These are phyloP conservation scores for Vitis vinifera DNA, from an alignment of 164 flowering plant genomes.

Conservation along the genomic window DNA sequence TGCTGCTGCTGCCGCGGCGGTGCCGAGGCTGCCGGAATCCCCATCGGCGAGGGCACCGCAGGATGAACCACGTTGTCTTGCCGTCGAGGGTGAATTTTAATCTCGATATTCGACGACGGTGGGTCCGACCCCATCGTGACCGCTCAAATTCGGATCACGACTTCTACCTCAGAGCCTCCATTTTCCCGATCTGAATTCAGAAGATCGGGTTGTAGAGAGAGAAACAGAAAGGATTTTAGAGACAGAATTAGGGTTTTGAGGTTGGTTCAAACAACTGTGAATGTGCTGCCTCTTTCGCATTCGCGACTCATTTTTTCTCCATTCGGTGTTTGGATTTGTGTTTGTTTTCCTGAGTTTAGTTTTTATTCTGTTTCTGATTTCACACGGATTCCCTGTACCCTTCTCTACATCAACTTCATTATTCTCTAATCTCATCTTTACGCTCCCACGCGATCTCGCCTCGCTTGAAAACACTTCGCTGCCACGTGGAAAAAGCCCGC, in stretches of 20 bases:
- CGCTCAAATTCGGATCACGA: not conserved
- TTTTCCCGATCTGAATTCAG: too few relatives aligned
- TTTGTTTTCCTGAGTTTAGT: not conserved
- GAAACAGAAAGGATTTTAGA: too few relatives aligned
- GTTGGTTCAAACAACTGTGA: too few relatives aligned
- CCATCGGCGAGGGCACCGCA: not conserved
- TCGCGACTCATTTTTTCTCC: not conserved
- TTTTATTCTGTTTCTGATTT: slow-evolving; percentile 1
- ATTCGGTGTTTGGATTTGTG: too few relatives aligned
- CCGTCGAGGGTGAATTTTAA: slow-evolving; percentile 25
- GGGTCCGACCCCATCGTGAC: slow-evolving; percentile 28
- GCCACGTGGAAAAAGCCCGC: too few relatives aligned
- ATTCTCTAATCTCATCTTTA: too few relatives aligned
- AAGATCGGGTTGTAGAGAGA: too few relatives aligned
- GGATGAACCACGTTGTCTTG: slow-evolving; percentile 33
- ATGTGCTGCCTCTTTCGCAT: too few relatives aligned
- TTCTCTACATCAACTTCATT: too few relatives aligned
- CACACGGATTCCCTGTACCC: not conserved
- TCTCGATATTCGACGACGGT: slow-evolving; percentile 21
- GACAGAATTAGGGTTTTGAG: too few relatives aligned
- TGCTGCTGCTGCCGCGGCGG: not conserved
- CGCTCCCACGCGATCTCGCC: too few relatives aligned
- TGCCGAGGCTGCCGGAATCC: slow-evolving; percentile 4
- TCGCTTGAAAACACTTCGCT: too few relatives aligned
- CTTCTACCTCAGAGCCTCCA: not conserved